Percentiles rank a stretch among this genome's conserved stretches.
phyloP scores from a whole-genome alignment of 352 stramenopile species.

The Plasmopara muralis region DNA sequence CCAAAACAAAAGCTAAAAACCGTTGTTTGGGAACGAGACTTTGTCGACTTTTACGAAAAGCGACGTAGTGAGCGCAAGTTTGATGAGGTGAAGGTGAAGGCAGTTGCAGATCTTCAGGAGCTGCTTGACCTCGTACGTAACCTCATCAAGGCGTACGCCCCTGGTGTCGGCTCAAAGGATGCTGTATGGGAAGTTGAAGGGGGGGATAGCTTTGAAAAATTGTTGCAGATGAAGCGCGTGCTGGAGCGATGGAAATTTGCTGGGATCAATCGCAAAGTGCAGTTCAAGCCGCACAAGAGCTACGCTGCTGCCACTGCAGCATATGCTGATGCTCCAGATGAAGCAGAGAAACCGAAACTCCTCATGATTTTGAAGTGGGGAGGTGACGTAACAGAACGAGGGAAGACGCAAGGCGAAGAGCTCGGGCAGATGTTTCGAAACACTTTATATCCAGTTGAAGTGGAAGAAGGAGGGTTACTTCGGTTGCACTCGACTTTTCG shows the following conservation, averaged over 20 bases:
- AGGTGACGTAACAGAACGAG: conserved; percentile 97
- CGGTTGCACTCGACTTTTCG: conserved; percentile 98
- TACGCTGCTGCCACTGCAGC: conserved; percentile 36
- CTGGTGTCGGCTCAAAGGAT: conserved; percentile 70
- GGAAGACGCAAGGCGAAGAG: conserved; percentile 93
- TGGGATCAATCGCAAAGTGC: conserved; percentile 97
- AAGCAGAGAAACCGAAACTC: conserved; percentile 77
- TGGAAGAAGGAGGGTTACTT: conserved; percentile 91
- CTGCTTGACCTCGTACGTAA: conserved; percentile 73
- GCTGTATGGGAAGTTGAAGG: conserved; percentile 81
- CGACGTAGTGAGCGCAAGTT: conserved; percentile 63
- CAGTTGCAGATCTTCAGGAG: conserved; percentile 72
- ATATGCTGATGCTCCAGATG: conserved; percentile 13
- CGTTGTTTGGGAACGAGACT: conserved; percentile 74
- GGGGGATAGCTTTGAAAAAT: conserved; percentile 87
- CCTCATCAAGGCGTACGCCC: conserved; percentile 78
- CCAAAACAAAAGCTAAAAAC: conserved; percentile 99
- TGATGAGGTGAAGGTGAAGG: conserved; percentile 82
- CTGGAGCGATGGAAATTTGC: conserved; percentile 95
- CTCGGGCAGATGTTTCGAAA: conserved; percentile 92
- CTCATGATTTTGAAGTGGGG: conserved; percentile 99
- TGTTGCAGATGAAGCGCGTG: conserved; percentile 95
- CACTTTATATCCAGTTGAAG: conserved; percentile 83
- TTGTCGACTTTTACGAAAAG: conserved; percentile 82
- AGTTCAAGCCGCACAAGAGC: conserved; percentile 75